Conservation (phyloP, 129 eudicot genomes). For the Escallonia herrerae region DNA sequence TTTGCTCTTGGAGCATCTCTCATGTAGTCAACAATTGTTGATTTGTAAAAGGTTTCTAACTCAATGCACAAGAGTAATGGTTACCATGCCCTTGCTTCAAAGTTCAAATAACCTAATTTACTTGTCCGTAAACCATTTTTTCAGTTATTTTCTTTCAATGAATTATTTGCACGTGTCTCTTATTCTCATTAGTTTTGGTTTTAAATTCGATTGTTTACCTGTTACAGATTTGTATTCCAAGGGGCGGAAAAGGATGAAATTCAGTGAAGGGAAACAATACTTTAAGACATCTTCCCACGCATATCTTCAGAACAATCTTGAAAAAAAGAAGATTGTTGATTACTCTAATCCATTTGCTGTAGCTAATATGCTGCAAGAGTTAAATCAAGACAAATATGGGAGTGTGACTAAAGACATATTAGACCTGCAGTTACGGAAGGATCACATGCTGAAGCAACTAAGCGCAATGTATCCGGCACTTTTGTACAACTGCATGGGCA, state of each 20-base stretch:
- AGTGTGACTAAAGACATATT: slow-evolving; percentile 52
- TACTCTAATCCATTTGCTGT: slow-evolving; percentile 35
- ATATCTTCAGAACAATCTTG: too few relatives aligned
- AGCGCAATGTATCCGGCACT: slow-evolving; percentile 34
- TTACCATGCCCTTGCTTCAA: too few relatives aligned
- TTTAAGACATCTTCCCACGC: neutral
- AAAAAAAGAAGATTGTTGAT: slow-evolving; percentile 16
- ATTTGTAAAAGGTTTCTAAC: too few relatives aligned
- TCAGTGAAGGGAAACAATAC: slow-evolving; percentile 26
- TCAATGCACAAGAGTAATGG: too few relatives aligned
- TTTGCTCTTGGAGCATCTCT: too few relatives aligned
- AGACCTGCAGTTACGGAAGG: slow-evolving; percentile 38
- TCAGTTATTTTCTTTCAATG: too few relatives aligned
- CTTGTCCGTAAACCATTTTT: too few relatives aligned
- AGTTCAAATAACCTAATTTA: too few relatives aligned
- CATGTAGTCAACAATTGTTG: too few relatives aligned
- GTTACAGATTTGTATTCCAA: slow-evolving; percentile 21
- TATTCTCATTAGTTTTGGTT: neutral
- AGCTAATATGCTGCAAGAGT: slow-evolving; percentile 25
- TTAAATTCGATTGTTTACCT: neutral
- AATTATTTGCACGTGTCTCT: neutral
- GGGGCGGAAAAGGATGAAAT: slow-evolving; percentile 36
- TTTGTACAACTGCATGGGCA: slow-evolving; percentile 12
- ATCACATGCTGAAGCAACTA: slow-evolving; percentile 27
- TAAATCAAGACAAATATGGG: slow-evolving; percentile 50